Evolutionary conservation across 164 flowering plant genomes (phyloP).

Genomic region (Cinnamomum micranthum): DNA sequence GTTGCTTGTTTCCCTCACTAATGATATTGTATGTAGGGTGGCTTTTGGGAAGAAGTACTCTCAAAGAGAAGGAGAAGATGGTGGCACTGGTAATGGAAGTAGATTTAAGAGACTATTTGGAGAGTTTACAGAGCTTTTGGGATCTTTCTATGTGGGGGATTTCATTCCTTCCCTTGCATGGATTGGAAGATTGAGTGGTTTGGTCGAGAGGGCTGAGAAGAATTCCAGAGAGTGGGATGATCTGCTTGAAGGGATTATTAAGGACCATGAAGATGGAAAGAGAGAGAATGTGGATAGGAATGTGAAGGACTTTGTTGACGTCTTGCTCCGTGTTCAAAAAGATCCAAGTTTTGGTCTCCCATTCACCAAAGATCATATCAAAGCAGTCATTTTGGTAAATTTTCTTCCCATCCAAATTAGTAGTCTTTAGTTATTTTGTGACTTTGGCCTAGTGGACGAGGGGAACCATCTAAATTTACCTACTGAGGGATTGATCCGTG

Average conservation of each 20-base stretch:
- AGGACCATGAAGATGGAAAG: constrained; percentile 22
- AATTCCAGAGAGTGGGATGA: constrained; percentile 19
- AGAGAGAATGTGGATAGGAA: constrained; percentile 8
- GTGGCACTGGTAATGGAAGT: not conserved
- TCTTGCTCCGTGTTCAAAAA: constrained; percentile 27
- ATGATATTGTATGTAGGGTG: constrained; percentile 10
- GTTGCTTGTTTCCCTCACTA: not conserved
- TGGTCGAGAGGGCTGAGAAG: not conserved
- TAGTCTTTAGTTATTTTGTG: too few relatives aligned
- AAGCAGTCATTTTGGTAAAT: constrained; percentile 25
- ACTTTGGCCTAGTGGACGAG: too few relatives aligned
- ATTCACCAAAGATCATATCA: constrained; percentile 22
- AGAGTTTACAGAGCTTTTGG: not conserved
- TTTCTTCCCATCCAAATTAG: not conserved
- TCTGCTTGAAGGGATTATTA: constrained; percentile 25
- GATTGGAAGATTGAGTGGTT: constrained; percentile 3
- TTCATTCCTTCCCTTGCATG: constrained; percentile 10
- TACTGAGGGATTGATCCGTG: too few relatives aligned
- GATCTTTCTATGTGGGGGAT: constrained; percentile 5
- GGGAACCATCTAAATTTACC: too few relatives aligned
- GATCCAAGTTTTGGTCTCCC: constrained; percentile 1
- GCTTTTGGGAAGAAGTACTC: constrained; percentile 19
- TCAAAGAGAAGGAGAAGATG: not conserved
- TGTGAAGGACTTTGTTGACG: constrained; percentile 36
- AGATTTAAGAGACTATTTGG: not conserved